Base-by-base conservation (phyloP, 1,284 basidiomycete genomes). In the Pascua sp. region DNA sequence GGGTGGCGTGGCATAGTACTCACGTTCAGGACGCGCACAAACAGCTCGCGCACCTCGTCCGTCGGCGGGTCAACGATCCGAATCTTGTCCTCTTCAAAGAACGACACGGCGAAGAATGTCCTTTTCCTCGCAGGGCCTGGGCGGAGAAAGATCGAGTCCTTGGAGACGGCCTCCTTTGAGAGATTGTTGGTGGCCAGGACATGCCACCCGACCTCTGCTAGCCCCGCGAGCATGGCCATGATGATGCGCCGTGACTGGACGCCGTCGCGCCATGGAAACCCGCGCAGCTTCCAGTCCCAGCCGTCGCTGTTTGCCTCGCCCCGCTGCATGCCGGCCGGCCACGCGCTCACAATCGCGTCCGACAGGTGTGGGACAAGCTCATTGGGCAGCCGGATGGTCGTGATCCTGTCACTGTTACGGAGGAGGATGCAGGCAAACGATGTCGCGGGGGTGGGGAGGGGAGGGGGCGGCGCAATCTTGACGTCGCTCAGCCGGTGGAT, bases 71-170 rank as follows among this genome's bases (percentile, higher is more conserved):
- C 47, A 12, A 48, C 39, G 9, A 48, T n/a, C 10, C 47, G 36
- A 7, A 48, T 39, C 47, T 38, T 15, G 37, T 48, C 47, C 37
- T 48, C 36, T 11, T 48, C 37, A 38, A 38, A 38, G 38, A 48
- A 48, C 36, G 36, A 39, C n/a, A 48, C 18, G 16, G 36, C 47
- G 16, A 48, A 48, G 47, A 48, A 48, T 12, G 47, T 48, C 16
- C n/a, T 16, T 3, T 7, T 16, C n/a, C 37, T 17, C 16, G n/a
- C 37, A 4, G n/a, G 15, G 12, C 47, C 47, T 0, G 37, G 15
- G 9, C 13, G 15, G 8, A 48, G 37, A 12, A 18, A 48, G 38
- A 48, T 37, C 8, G 47, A 39, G 13, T 37, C 47, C 47, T 48
- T 48, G 4, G 47, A 15, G 8, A 48, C n/a, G 16, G 17, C 15